A percentile compares a stretch with the other conserved stretches of the same genome.
phyloP scores from a whole-genome alignment of 176 grass and related monocot species.

The Zea luxurians region DNA sequence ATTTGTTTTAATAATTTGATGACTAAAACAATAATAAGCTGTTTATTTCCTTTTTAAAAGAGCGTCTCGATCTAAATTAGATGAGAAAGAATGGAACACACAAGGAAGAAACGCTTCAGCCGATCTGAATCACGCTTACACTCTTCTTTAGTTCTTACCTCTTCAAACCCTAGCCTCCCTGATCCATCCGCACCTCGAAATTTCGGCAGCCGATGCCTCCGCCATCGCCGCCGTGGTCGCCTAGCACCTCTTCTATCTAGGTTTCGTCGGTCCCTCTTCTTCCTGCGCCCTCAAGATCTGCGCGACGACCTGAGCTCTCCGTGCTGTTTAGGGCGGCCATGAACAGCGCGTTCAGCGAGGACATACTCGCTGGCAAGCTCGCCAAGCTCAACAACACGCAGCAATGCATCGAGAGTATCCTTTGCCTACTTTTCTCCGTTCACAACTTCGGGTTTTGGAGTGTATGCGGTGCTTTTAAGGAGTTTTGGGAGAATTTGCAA shows the following conservation, averaged over 20 bases:
- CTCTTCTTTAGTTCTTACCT: conserved; percentile 12
- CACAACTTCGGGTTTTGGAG: conserved; percentile 29
- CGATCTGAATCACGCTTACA: conserved; percentile 31
- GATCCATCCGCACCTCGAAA: conserved; percentile 35
- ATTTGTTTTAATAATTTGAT: background rate
- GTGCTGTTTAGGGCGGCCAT: conserved; percentile 50
- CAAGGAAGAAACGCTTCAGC: conserved; percentile 24
- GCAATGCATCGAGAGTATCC: conserved; percentile 99
- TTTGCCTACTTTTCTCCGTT: conserved; percentile 36
- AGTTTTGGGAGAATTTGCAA: conserved; percentile 24
- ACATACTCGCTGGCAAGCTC: conserved; percentile 89
- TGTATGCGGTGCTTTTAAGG: conserved; percentile 1
- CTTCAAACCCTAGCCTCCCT: conserved; percentile 55
- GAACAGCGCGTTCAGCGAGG: conserved; percentile 86
- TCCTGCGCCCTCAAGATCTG: conserved; percentile 10
- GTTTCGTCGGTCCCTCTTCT: background rate
- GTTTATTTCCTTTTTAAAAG: background rate
- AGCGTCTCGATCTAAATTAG: background rate
- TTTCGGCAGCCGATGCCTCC: conserved; percentile 51
- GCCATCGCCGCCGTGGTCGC: conserved; percentile 32
- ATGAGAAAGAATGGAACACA: background rate
- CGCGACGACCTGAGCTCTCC: conserved; percentile 27
- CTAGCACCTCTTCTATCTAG: conserved; percentile 17
- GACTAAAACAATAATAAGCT: background rate
- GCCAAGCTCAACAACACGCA: conserved; percentile 97